Conservation (phyloP, 768 basidiomycete species). For the Kwoniella sp. region DNA sequence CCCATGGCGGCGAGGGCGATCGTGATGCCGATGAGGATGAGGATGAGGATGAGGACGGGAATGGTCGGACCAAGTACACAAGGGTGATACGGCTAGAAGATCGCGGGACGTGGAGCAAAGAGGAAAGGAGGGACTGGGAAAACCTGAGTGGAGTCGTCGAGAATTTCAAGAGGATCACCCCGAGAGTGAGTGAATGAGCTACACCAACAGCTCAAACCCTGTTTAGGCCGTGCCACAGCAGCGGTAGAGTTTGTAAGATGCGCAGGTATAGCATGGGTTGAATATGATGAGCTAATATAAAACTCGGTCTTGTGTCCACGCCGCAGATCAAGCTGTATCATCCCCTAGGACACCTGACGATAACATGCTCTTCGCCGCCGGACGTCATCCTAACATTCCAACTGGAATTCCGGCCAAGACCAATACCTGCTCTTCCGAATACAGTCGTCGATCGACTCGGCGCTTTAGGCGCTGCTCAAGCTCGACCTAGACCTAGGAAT, state of each 20-base stretch:
- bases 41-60: not conserved
- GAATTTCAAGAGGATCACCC: slow-evolving; percentile 32
- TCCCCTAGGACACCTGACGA: slow-evolving; percentile 30
- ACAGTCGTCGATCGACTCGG: too few species aligned
- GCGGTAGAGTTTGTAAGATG: too few species aligned
- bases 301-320: not conserved
- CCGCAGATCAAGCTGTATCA: slow-evolving; percentile 39
- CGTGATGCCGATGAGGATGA: not conserved
- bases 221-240: too few species aligned
- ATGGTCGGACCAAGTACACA: not conserved
- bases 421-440: not conserved
- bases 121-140: slow-evolving; percentile 33
- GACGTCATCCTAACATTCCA: slow-evolving; percentile 35
- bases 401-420: not conserved
- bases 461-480: too few species aligned
- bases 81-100: slow-evolving; percentile 7
- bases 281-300: not conserved
- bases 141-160: slow-evolving; percentile 25
- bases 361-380: slow-evolving; percentile 46
- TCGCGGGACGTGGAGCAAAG: slow-evolving; percentile 19
- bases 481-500: too few species aligned
- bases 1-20: too few species aligned
- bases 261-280: not conserved
- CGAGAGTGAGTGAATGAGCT: slow-evolving; percentile 34
- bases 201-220: too few species aligned